phyloP scores from a whole-genome alignment of 1,284 basidiomycete genomes.

The Cryptococcus neoformans region DNA sequence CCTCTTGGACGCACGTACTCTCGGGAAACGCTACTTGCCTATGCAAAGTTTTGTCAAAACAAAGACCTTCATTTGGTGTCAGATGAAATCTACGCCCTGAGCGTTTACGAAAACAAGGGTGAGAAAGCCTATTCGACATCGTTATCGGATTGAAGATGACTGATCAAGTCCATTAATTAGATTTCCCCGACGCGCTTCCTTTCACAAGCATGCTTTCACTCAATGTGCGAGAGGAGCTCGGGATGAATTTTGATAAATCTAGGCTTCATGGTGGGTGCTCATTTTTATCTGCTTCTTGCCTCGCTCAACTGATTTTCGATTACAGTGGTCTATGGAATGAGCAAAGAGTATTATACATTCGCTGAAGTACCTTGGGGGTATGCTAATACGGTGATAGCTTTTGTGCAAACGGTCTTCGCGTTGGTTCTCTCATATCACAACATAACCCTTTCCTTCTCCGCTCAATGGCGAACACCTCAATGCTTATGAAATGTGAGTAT shows the following conservation, averaged over 20 bases:
- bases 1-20: slow-evolving; percentile 49
- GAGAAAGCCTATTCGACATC: slow-evolving; percentile 5
- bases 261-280: slow-evolving; percentile 42
- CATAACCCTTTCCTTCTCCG: slow-evolving; percentile 48
- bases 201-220: slow-evolving; percentile 50
- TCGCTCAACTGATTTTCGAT: slow-evolving; percentile 1
- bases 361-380: neutral
- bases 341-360: slow-evolving; percentile 42
- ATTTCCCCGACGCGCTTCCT: slow-evolving; percentile 29
- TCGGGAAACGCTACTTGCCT: slow-evolving; percentile 48
- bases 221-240: slow-evolving; percentile 47
- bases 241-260: slow-evolving; percentile 41
- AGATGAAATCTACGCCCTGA: slow-evolving; percentile 53
- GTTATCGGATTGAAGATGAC: neutral
- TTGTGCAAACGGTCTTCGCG: slow-evolving; percentile 51
- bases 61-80: slow-evolving; percentile 50
- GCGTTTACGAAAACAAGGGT: slow-evolving; percentile 42
- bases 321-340: slow-evolving; percentile 47
- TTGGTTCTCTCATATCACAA: slow-evolving; percentile 49
- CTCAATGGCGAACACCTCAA: slow-evolving; percentile 43
- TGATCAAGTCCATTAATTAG: slow-evolving; percentile 11
- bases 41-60: slow-evolving; percentile 50
- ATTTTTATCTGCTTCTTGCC: neutral
- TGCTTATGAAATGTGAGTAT: slow-evolving; percentile 45
- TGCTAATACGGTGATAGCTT: slow-evolving; percentile 31